Conservation (phyloP, 176 grass and related monocot genomes). For the Alloteropsis semialata region DNA sequence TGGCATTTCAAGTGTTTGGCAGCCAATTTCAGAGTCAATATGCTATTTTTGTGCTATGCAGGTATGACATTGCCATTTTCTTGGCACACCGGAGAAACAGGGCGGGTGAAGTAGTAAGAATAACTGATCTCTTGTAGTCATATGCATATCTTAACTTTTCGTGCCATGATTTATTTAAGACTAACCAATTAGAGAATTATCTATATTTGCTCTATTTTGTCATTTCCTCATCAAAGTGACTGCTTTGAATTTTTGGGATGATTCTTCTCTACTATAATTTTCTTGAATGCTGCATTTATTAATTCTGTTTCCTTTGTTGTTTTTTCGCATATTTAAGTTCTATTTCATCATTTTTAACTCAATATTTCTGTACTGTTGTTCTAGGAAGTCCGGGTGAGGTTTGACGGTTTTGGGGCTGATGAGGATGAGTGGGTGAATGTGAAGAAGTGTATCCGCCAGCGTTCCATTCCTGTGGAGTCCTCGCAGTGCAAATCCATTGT, state of each 20-base stretch:
- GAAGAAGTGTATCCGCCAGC: conserved; percentile 63
- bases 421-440: conserved; percentile 99
- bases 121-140: conserved; percentile 4
- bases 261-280: no score
- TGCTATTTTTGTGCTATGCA: conserved; percentile 38
- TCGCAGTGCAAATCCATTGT: conserved; percentile 62
- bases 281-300: not conserved
- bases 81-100: conserved; percentile 60
- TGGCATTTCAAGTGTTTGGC: conserved; percentile 14
- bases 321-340: not conserved
- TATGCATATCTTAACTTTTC: not conserved
- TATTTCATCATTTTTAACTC: not conserved
- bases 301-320: not conserved
- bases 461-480: conserved; percentile 82
- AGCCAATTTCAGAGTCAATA: conserved; percentile 19
- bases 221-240: not conserved
- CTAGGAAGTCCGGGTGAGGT: conserved; percentile 94
- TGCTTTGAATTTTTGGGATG: conserved; percentile 11
- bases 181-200: not conserved
- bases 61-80: conserved; percentile 81
- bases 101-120: conserved; percentile 74
- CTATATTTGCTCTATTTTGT: not conserved
- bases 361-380: conserved; percentile 19
- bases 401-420: conserved; percentile 74
- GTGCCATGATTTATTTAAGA: not conserved